These are phyloP conservation scores for Malania oleifera DNA, from an alignment of 164 flowering plant genomes.

Conservation along the genomic window DNA sequence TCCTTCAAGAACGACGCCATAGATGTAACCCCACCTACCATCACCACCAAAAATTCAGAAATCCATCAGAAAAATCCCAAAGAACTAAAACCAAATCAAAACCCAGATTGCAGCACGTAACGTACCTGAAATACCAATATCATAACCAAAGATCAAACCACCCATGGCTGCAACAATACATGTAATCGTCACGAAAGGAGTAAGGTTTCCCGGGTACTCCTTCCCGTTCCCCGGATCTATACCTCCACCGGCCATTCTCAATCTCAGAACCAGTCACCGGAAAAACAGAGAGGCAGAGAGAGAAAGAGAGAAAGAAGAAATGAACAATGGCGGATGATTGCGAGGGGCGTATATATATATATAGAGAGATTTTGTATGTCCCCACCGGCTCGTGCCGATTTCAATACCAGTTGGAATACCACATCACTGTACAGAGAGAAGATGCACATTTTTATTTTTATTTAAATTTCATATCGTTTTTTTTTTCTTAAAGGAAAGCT, in stretches of 20 bases:
- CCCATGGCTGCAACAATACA: constrained; percentile 74
- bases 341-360: no score
- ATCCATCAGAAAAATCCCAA: neutral
- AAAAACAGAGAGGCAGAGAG: no score
- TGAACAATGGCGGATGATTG: no score
- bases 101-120: no score
- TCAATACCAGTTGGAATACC: no score
- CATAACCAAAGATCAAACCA: constrained; percentile 75
- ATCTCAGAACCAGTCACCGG: neutral
- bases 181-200: constrained; percentile 36
- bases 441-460: no score
- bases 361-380: no score
- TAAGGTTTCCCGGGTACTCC: constrained; percentile 55
- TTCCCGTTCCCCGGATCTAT: constrained; percentile 17
- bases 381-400: no score
- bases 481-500: no score
- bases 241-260: constrained; percentile 30
- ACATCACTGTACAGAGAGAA: no score
- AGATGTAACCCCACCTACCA: constrained; percentile 65
- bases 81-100: neutral
- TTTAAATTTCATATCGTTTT: no score
- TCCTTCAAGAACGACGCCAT: constrained; percentile 50
- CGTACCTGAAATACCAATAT: constrained; percentile 80
- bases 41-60: neutral
- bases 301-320: no score